Conservation (phyloP, 306 rosid species). For the Purshia tridentata region DNA sequence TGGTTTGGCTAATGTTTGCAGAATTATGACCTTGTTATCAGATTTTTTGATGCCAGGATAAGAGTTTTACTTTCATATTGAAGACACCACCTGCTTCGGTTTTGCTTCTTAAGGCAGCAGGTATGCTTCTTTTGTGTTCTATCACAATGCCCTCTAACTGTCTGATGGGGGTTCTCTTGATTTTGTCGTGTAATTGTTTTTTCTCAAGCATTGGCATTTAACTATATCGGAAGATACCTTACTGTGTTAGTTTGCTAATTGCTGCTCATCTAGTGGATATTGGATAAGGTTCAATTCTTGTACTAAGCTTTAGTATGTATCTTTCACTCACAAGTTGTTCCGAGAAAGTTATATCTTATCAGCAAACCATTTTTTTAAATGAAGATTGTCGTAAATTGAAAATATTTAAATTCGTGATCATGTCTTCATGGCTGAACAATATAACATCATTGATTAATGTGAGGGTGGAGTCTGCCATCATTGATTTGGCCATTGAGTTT, state of each 20-base stretch:
- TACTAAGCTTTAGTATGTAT: not conserved
- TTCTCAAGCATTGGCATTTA: not conserved
- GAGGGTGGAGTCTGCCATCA: not conserved
- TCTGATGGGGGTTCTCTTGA: conserved; percentile 18
- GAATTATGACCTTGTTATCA: conserved; percentile 3
- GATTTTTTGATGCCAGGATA: conserved; percentile 51
- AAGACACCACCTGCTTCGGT: conserved; percentile 99
- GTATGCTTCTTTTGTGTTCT: conserved; percentile 37
- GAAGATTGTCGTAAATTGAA: not conserved
- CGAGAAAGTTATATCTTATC: not conserved
- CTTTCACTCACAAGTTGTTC: not conserved
- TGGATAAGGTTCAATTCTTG: no score
- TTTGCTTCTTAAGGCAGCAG: conserved; percentile 96
- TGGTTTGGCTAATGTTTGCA: not conserved
- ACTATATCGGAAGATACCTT: not conserved
- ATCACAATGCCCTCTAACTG: conserved; percentile 5
- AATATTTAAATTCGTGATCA: not conserved
- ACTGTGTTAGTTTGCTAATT: not conserved
- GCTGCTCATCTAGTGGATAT: not conserved
- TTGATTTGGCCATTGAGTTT: not conserved
- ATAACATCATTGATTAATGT: not conserved
- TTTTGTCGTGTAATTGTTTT: not conserved
- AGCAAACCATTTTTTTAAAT: no score
- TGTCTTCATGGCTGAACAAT: not conserved
- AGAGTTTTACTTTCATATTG: conserved; percentile 86